Percentiles rank a stretch among this genome's conserved stretches.
These are phyloP conservation scores for Trichoderma cornu-damae DNA, from an alignment of 2,329 filamentous ascomycete genomes.

Conservation along the genomic window DNA sequence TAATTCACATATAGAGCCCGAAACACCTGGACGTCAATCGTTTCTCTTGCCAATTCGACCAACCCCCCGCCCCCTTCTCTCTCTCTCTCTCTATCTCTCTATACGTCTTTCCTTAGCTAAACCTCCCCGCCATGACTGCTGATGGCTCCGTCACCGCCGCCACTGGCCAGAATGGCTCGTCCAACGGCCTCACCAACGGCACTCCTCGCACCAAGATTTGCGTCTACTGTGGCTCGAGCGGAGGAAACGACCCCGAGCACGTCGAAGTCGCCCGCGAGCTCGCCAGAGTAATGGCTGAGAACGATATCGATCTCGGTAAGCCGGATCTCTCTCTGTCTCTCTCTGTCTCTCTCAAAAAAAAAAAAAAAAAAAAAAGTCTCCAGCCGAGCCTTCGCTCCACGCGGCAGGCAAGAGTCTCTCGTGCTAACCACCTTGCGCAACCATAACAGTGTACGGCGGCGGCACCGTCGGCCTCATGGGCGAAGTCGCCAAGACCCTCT, in stretches of 20 bases:
- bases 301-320: constrained; percentile 69
- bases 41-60: neutral
- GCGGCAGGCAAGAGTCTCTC: no score
- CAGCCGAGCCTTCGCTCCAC: no score
- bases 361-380: no score
- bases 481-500: constrained; percentile 80
- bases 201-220: constrained; percentile 63
- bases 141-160: constrained; percentile 23
- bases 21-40: neutral
- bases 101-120: neutral
- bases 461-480: constrained; percentile 96
- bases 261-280: constrained; percentile 72
- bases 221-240: constrained; percentile 86
- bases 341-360: no score
- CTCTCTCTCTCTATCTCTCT: no score
- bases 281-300: constrained; percentile 65
- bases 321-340: constrained; percentile 13
- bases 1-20: neutral
- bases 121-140: constrained; percentile 27
- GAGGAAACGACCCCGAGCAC: constrained; percentile 68
- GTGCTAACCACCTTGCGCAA: neutral
- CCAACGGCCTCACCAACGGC: constrained; percentile 25
- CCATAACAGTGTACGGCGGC: constrained; percentile 75
- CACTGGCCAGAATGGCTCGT: constrained; percentile 25
- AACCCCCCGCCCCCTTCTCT: neutral